These are phyloP conservation scores for Panicum virgatum DNA, from an alignment of 202 grass and related monocot genomes.

Conservation along the genomic window DNA sequence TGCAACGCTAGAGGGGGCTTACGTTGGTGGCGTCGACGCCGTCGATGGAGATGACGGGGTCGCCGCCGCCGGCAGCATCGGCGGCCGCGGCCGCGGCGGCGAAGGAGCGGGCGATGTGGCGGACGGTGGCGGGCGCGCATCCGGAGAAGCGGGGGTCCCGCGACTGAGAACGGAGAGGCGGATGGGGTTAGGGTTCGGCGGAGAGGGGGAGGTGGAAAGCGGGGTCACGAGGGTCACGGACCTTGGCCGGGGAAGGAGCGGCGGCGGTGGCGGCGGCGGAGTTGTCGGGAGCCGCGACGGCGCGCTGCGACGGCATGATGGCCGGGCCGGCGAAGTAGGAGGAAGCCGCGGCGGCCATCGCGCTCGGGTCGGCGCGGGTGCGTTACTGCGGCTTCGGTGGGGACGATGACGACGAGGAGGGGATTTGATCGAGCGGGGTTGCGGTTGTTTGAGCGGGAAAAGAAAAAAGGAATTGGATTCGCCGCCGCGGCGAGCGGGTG, in stretches of 20 bases:
- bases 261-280: background rate
- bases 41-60: slow-evolving; percentile 38
- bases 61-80: background rate
- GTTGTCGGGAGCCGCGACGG: background rate
- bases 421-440: slow-evolving; percentile 2
- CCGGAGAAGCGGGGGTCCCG: slow-evolving; percentile 46
- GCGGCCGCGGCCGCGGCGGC: slow-evolving; percentile 13
- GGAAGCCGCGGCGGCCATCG: slow-evolving; percentile 26
- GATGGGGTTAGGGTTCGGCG: slow-evolving; percentile 13
- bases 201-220: background rate
- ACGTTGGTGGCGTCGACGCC: slow-evolving; percentile 48
- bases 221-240: background rate
- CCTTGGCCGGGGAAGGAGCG: slow-evolving; percentile 43
- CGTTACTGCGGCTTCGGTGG: background rate
- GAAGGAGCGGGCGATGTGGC: slow-evolving; percentile 45
- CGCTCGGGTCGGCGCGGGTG: slow-evolving; percentile 12
- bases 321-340: slow-evolving; percentile 47
- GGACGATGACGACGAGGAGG: background rate
- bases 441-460: slow-evolving; percentile 35
- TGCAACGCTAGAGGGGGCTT: background rate
- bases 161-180: background rate
- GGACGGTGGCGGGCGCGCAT: slow-evolving; percentile 44
- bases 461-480: no score
- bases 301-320: slow-evolving; percentile 36
- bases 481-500: no score